These are phyloP conservation scores for Aspergillus intermedius DNA, from an alignment of 2,329 filamentous ascomycete species.

Conservation along the genomic window DNA sequence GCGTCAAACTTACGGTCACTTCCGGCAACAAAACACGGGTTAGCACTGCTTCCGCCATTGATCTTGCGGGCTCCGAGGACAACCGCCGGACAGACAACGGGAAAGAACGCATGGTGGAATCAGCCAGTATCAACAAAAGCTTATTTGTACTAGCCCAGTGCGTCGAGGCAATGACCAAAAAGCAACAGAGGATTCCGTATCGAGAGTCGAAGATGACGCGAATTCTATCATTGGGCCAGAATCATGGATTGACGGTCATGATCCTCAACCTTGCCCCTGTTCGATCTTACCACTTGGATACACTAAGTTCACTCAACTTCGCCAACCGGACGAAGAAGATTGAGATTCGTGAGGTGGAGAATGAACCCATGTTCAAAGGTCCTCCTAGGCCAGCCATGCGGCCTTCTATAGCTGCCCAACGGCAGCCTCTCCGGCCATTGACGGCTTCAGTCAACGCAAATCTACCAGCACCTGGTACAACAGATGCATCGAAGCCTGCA, in stretches of 20 bases:
- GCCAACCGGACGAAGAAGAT: constrained; percentile 95
- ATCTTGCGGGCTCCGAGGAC: constrained; percentile 91
- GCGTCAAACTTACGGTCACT: constrained; percentile 77
- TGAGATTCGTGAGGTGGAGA: constrained; percentile 90
- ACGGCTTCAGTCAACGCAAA: constrained; percentile 69
- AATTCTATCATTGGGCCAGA: constrained; percentile 85
- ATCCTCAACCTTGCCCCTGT: constrained; percentile 88
- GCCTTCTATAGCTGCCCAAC: constrained; percentile 40
- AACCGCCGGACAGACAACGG: constrained; percentile 91
- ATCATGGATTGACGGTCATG: constrained; percentile 94
- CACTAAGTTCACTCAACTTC: constrained; percentile 87
- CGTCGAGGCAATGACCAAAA: constrained; percentile 84
- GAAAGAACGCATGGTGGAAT: constrained; percentile 88
- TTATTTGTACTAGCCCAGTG: constrained; percentile 91
- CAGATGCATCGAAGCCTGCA: constrained; percentile 46
- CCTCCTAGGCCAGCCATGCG: constrained; percentile 51
- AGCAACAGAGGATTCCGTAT: constrained; percentile 73
- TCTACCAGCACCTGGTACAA: constrained; percentile 49
- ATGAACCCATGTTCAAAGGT: constrained; percentile 82
- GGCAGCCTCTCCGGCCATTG: constrained; percentile 75
- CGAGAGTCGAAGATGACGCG: constrained; percentile 96
- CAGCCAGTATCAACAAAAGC: constrained; percentile 95
- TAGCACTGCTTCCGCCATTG: constrained; percentile 87
- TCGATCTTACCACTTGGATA: constrained; percentile 89
- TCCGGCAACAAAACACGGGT: constrained; percentile 62